Conservation (phyloP, 345 rosid genomes). For the Linum lewisii region DNA sequence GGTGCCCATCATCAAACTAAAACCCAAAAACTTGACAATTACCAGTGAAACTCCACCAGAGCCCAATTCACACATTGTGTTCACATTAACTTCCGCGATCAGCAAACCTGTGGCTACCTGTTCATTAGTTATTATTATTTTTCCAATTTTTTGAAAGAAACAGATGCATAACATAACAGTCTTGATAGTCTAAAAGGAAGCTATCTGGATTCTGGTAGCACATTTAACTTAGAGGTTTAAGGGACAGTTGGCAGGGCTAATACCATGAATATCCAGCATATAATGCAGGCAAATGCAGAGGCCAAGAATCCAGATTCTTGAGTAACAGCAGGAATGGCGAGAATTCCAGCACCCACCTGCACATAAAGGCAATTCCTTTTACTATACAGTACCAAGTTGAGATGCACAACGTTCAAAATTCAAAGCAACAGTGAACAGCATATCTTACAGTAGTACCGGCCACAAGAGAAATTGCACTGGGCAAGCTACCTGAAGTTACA, state of each 20-base stretch:
- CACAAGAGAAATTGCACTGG: constrained; percentile 72
- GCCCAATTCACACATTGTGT: constrained; percentile 86
- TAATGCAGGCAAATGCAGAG: constrained; percentile 59
- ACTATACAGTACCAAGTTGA: too few species aligned
- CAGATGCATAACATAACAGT: too few species aligned
- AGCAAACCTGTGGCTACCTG: constrained; percentile 89
- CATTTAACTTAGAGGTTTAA: too few species aligned
- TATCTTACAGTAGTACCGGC: constrained; percentile 73
- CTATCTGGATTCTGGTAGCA: too few species aligned
- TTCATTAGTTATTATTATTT: not conserved
- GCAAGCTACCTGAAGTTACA: constrained; percentile 52
- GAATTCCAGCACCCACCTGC: constrained; percentile 91
- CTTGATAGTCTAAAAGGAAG: too few species aligned
- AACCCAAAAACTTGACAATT: constrained; percentile 4
- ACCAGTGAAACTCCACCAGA: constrained; percentile 92
- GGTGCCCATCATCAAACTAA: not conserved
- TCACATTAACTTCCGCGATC: constrained; percentile 83
- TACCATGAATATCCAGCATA: constrained; percentile 88
- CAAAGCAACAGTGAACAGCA: not conserved
- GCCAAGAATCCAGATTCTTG: constrained; percentile 84
- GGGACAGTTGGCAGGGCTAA: too few species aligned
- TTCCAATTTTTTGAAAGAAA: too few species aligned
- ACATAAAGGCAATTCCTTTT: not conserved
- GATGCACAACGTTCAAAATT: not conserved
- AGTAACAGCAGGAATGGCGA: constrained; percentile 88